Percentiles rank a stretch among this genome's conserved stretches.
phyloP scores from a whole-genome alignment of 78 protist genomes.

The Protostelium mycophagum region DNA sequence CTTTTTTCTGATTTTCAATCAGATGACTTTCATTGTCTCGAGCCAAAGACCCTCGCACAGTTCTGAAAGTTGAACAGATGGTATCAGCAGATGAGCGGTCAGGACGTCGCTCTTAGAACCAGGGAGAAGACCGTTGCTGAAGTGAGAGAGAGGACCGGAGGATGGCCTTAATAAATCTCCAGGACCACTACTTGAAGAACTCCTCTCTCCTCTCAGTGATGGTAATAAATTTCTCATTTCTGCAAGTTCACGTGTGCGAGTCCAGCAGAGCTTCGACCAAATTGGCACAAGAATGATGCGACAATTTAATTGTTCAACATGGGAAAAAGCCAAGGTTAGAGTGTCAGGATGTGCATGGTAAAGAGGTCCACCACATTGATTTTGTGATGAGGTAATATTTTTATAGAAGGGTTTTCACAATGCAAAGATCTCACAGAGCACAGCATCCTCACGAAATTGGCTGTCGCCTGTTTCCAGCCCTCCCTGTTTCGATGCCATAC shows the following conservation, averaged over 20 bases:
- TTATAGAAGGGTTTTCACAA: background rate
- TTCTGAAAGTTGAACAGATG: too few species aligned
- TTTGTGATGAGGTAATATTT: conserved; percentile 21
- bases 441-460: background rate
- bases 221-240: too few species aligned
- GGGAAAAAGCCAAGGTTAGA: conserved; percentile 1
- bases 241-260: conserved; percentile 30
- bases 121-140: too few species aligned
- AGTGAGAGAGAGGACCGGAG: too few species aligned
- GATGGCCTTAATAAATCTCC: too few species aligned
- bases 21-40: too few species aligned
- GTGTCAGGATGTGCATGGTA: conserved; percentile 15
- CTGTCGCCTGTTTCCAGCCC: background rate
- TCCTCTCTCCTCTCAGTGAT: too few species aligned
- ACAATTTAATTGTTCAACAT: conserved; percentile 3
- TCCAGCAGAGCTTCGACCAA: conserved; percentile 12
- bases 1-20: too few species aligned
- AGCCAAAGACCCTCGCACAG: too few species aligned
- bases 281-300: conserved; percentile 31
- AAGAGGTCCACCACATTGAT: conserved; percentile 43
- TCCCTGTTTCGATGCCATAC: background rate
- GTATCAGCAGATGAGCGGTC: too few species aligned
- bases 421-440: background rate
- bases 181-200: too few species aligned
- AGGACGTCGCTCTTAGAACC: too few species aligned